These are phyloP conservation scores for Cymodocea nodosa DNA, from an alignment of 116 monocot species.

Conservation along the genomic window DNA sequence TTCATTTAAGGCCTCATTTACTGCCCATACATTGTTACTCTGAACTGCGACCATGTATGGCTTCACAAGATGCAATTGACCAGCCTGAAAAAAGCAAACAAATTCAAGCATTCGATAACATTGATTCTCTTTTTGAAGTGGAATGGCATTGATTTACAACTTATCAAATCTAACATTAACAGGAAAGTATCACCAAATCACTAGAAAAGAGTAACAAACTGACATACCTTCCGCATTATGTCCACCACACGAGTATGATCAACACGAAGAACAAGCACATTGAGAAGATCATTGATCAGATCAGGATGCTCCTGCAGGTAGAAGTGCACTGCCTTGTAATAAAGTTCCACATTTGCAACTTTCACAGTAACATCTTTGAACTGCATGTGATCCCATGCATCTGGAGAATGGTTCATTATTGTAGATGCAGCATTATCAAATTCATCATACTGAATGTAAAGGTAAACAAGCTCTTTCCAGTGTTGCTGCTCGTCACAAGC, in stretches of 20 bases:
- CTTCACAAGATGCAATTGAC: constrained; percentile 84
- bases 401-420: constrained; percentile 80
- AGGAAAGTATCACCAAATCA: not conserved
- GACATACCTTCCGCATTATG: constrained; percentile 84
- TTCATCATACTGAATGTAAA: constrained; percentile 97
- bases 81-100: constrained; percentile 46
- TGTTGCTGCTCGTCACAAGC: constrained; percentile 96
- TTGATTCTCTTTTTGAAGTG: no score
- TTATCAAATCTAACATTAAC: not conserved
- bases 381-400: constrained; percentile 97
- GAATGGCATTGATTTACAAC: not conserved
- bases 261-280: constrained; percentile 94
- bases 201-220: not conserved
- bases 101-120: not conserved
- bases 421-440: constrained; percentile 98
- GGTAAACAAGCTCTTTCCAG: constrained; percentile 96
- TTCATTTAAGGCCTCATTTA: constrained; percentile 97
- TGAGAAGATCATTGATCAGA: constrained; percentile 93
- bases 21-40: constrained; percentile 76
- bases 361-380: constrained; percentile 95
- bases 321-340: constrained; percentile 99
- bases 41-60: constrained; percentile 99
- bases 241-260: constrained; percentile 98
- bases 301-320: constrained; percentile 83
- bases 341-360: constrained; percentile 97